Conservation (phyloP, 1,139 yeast genomes). For the Zygoascus meyerae region DNA sequence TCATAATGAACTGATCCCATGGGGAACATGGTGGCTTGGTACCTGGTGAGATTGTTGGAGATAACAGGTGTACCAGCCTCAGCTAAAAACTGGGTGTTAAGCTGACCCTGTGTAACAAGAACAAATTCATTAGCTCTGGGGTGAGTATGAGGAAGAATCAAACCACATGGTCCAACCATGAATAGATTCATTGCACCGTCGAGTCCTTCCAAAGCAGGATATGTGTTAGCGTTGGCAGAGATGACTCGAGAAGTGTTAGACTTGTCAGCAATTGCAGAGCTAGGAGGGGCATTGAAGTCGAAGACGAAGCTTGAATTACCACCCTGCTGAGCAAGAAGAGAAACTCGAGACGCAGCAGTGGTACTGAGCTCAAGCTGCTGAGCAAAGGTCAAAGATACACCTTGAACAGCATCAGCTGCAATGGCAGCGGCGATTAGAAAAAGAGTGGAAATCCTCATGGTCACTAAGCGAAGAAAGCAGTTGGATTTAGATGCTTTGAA, state of each 20-base stretch:
- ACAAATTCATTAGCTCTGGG: conserved; percentile 23
- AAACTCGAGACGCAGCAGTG: conserved; percentile 11
- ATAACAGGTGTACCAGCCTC: conserved; percentile 20
- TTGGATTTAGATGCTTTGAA: too few species aligned
- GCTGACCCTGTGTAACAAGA: conserved; percentile 20
- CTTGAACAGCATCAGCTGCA: conserved; percentile 19
- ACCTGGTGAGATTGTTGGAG: conserved; percentile 15
- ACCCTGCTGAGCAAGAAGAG: conserved; percentile 17
- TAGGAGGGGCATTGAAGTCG: conserved; percentile 23
- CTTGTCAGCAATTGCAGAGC: conserved; percentile 13
- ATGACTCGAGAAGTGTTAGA: conserved; percentile 16
- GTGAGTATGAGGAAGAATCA: conserved; percentile 23
- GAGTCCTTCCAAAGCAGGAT: conserved; percentile 21
- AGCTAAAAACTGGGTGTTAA: conserved; percentile 21
- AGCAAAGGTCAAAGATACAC: conserved; percentile 2
- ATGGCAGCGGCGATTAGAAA: background rate
- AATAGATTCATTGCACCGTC: conserved; percentile 21
- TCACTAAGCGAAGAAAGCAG: too few species aligned
- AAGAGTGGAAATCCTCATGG: background rate
- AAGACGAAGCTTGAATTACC: conserved; percentile 21
- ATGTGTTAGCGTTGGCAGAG: conserved; percentile 20
- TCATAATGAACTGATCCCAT: conserved; percentile 21
- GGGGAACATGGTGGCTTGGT: conserved; percentile 21
- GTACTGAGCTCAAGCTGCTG: conserved; percentile 8
- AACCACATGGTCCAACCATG: conserved; percentile 22